Evolutionary conservation across 2,329 filamentous ascomycete species (phyloP), one percentile per base, ranked within the genome.

Genomic region (Aspergillus fumigatiaffinis): DNA sequence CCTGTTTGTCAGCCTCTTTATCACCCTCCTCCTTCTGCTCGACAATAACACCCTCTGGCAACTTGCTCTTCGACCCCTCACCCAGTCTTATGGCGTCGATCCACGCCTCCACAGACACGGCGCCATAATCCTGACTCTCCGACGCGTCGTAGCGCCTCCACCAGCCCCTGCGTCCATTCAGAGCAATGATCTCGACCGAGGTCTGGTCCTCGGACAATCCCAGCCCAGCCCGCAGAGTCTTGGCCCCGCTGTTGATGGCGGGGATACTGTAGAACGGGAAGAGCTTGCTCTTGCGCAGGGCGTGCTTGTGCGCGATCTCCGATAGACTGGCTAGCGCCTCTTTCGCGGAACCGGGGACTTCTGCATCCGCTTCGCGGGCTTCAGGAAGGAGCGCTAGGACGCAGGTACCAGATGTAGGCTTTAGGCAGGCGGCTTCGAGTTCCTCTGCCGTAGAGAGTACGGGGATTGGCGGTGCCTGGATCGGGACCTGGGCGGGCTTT

Each of bases 81-180:
- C 92, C 91, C 80, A 99, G 83, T 41, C 91, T 87, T 60, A 97
- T 91, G n/a, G 85, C 82, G 68, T 99, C 94, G 58, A 99, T 85
- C 91, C 93, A 99, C 60, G 79, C 78, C 77, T 96, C 91, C 29
- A 99, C 78, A 26, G 82, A 83, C 54, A 83, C 79, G 25, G 80
- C 70, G 3, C 67, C 64, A 49, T 68, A 76, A 54, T 83, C 84
- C 48, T 86, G 86, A 17, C 76, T 72, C 8, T 76, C 73, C 6
- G 82, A 85, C 3, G 68, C 51, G 50, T 84, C 77, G 72, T 90
- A 94, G 57, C 83, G 84, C 67, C 89, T 88, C 84, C 87, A 95
- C 94, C 94, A 99, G 46, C 84, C 83, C 54, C 92, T 86, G 68
- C 92, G 91, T 32, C 85, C 89, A 73, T 97, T 97, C 58, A 96